These are phyloP conservation scores for Dactylellina haptotyla DNA, from an alignment of 2,329 filamentous ascomycete species.

Conservation along the genomic window DNA sequence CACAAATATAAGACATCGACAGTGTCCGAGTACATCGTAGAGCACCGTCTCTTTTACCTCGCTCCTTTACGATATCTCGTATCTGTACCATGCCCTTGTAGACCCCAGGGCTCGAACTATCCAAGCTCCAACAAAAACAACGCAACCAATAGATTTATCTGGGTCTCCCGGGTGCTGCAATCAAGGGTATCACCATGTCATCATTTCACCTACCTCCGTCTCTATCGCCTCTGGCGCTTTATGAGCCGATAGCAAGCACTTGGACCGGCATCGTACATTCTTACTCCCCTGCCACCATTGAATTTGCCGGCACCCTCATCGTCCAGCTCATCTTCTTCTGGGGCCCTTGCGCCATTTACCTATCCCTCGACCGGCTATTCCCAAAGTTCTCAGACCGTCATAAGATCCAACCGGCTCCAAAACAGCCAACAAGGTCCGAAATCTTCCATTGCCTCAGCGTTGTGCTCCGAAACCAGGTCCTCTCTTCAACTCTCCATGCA, in stretches of 20 bases:
- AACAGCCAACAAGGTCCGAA: slow-evolving; percentile 65
- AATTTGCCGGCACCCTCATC: slow-evolving; percentile 62
- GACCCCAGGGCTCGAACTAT: neutral
- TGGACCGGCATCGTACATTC: slow-evolving; percentile 31
- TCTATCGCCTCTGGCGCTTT: slow-evolving; percentile 10
- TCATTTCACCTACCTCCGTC: slow-evolving; percentile 40
- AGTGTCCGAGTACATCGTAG: slow-evolving; percentile 13
- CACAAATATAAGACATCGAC: slow-evolving; percentile 48
- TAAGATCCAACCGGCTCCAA: slow-evolving; percentile 68
- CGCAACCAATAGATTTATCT: neutral
- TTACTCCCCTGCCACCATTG: slow-evolving; percentile 60
- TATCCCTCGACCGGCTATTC: slow-evolving; percentile 63
- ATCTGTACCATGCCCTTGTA: slow-evolving; percentile 2
- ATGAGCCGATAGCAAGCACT: slow-evolving; percentile 9
- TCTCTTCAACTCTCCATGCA: slow-evolving; percentile 62
- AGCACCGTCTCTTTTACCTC: neutral
- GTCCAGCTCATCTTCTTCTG: slow-evolving; percentile 65
- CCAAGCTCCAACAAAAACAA: slow-evolving; percentile 49
- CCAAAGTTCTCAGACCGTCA: slow-evolving; percentile 66
- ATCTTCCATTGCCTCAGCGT: slow-evolving; percentile 63
- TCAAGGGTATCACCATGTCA: slow-evolving; percentile 37
- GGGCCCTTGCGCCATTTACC: slow-evolving; percentile 63
- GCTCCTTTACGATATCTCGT: slow-evolving; percentile 3
- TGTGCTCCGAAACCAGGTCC: slow-evolving; percentile 65
- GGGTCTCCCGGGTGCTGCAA: neutral